Percentiles rank a stretch among this genome's conserved stretches.
Evolutionary conservation across 208 protist genomes (phyloP).

Genomic region (Leishmania major): DNA sequence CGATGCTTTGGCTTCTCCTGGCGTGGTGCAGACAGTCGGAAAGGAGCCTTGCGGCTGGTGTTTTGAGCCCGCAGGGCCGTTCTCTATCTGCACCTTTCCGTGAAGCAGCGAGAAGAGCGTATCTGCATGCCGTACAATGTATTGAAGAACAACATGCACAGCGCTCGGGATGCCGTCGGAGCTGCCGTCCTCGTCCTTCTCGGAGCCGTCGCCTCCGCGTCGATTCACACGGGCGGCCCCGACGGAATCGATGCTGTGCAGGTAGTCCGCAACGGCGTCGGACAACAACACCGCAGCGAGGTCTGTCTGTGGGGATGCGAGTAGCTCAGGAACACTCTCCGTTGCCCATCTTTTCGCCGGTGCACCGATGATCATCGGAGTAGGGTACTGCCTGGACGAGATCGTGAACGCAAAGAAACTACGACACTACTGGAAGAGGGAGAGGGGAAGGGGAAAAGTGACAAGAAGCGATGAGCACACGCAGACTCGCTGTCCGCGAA

Average conservation of each 20-base stretch:
- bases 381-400: not conserved
- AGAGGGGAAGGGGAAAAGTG: not conserved
- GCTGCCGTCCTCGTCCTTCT: not conserved
- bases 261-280: conserved; percentile 17
- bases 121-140: conserved; percentile 9
- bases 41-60: not conserved
- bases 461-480: not conserved
- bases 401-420: not conserved
- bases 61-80: not conserved
- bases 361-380: conserved; percentile 6
- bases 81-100: not conserved
- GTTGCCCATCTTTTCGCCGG: conserved; percentile 14
- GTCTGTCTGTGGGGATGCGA: conserved; percentile 2
- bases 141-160: conserved; percentile 20
- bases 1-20: not conserved
- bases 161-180: not conserved
- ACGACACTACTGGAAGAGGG: not conserved
- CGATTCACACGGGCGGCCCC: not conserved
- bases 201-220: not conserved
- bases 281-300: conserved; percentile 20
- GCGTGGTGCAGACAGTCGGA: not conserved
- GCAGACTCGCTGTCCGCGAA: not conserved
- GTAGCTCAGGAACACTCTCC: conserved; percentile 18
- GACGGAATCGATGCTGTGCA: conserved; percentile 24
- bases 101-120: conserved; percentile 25